Evolutionary conservation across 2,329 filamentous ascomycete species (phyloP).

Genomic region (Colletotrichum sp.): DNA sequence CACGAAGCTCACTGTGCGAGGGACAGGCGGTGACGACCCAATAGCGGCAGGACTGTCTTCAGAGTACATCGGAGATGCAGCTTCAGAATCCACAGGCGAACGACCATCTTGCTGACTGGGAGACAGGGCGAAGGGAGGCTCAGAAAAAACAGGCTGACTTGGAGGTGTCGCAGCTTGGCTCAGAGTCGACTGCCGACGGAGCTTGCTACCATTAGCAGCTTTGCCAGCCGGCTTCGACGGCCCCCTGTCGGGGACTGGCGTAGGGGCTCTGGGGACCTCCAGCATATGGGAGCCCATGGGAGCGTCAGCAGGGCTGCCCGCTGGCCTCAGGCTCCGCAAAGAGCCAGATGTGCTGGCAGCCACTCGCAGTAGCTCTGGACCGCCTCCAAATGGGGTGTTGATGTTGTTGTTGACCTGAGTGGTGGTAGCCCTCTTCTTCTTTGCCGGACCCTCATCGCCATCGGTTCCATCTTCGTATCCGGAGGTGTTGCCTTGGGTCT

Average conservation of each 20-base stretch:
- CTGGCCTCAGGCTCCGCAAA: constrained; percentile 81
- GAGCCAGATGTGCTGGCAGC: constrained; percentile 90
- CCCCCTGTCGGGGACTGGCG: constrained; percentile 67
- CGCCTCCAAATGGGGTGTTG: constrained; percentile 73
- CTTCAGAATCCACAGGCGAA: constrained; percentile 58
- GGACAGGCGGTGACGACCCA: constrained; percentile 87
- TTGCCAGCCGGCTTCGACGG: constrained; percentile 34
- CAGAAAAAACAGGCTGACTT: constrained; percentile 40
- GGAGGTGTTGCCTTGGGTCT: constrained; percentile 70
- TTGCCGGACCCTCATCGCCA: constrained; percentile 57
- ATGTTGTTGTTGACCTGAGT: constrained; percentile 76
- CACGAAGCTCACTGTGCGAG: constrained; percentile 62
- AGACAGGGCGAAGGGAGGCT: constrained; percentile 53
- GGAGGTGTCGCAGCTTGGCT: constrained; percentile 41
- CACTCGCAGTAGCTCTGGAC: constrained; percentile 83
- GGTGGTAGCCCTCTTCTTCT: constrained; percentile 81
- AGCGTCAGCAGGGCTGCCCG: constrained; percentile 55
- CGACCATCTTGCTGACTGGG: constrained; percentile 54
- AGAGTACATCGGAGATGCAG: constrained; percentile 57
- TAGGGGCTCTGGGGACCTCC: constrained; percentile 77
- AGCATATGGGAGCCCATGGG: constrained; percentile 62
- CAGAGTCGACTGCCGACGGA: constrained; percentile 67
- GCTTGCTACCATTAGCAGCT: constrained; percentile 47
- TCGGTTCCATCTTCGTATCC: constrained; percentile 73
- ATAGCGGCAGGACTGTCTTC: constrained; percentile 80